phyloP scores from a whole-genome alignment of 1,139 yeast species.

The Protomyces inundatus region DNA sequence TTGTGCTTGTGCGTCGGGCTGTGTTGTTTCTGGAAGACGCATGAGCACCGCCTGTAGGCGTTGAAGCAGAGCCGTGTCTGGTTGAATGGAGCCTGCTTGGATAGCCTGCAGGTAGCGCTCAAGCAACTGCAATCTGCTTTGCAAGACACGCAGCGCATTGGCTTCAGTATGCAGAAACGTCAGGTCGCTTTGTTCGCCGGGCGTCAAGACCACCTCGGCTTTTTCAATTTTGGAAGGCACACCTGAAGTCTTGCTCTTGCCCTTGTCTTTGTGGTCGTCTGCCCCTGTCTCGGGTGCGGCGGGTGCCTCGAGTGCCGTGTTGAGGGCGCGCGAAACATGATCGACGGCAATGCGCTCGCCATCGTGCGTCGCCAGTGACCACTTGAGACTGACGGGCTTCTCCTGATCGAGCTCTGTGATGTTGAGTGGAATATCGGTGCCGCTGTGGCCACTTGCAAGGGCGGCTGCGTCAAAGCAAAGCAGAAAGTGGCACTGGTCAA shows the following conservation, averaged over 20 bases:
- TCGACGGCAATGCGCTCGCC: conserved; percentile 21
- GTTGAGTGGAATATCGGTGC: conserved; percentile 13
- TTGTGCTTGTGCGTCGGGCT: background rate
- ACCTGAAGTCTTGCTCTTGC: too few relatives aligned
- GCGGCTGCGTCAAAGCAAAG: background rate
- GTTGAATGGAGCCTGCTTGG: background rate
- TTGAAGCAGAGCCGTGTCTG: background rate
- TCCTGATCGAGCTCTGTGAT: background rate
- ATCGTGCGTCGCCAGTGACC: conserved; percentile 17
- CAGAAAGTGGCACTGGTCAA: background rate
- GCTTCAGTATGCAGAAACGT: conserved; percentile 2
- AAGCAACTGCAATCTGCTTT: conserved; percentile 1
- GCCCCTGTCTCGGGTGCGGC: background rate
- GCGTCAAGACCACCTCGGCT: background rate
- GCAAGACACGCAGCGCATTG: conserved; percentile 12
- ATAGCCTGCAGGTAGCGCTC: conserved; percentile 4
- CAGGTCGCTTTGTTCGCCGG: background rate
- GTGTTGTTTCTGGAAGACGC: background rate
- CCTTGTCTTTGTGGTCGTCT: too few relatives aligned
- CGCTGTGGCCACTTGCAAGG: background rate
- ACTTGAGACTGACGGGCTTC: background rate
- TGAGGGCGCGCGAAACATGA: conserved; percentile 9
- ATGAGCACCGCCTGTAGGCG: conserved; percentile 4
- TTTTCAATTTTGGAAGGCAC: background rate
- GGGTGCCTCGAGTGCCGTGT: background rate